phyloP scores from a whole-genome alignment of 164 flowering plant species.

The Liquidambar formosana region DNA sequence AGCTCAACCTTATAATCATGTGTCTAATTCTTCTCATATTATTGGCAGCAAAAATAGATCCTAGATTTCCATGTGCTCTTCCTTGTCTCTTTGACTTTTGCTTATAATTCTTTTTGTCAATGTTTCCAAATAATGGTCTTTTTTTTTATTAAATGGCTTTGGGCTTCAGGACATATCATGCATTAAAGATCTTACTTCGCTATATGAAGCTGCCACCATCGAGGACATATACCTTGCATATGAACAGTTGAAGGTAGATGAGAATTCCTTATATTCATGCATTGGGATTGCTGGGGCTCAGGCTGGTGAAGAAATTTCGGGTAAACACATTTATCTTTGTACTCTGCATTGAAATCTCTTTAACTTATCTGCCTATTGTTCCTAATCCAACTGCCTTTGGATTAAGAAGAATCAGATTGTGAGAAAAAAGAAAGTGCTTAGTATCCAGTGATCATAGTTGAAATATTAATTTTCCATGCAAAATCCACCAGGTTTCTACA shows the following conservation, averaged over 20 bases:
- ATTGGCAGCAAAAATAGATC: slow-evolving; percentile 3
- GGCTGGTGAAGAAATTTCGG: slow-evolving; percentile 63
- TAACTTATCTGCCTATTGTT: background rate
- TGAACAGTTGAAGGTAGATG: slow-evolving; percentile 83
- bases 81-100: slow-evolving; percentile 1
- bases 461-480: too few relatives aligned
- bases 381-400: background rate
- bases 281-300: slow-evolving; percentile 91
- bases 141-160: slow-evolving; percentile 5
- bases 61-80: too few relatives aligned
- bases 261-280: slow-evolving; percentile 77
- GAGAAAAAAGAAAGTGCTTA: background rate
- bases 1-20: background rate
- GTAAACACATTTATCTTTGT: slow-evolving; percentile 29
- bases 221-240: slow-evolving; percentile 90
- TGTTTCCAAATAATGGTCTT: background rate
- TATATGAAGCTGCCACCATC: slow-evolving; percentile 85
- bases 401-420: background rate
- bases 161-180: slow-evolving; percentile 80
- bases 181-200: slow-evolving; percentile 69
- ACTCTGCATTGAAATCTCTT: background rate
- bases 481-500: too few relatives aligned
- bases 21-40: background rate
- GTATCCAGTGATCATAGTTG: too few relatives aligned
- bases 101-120: background rate